Conservation (phyloP, 2,329 filamentous ascomycete species). For the Dactylellina leptospora region DNA sequence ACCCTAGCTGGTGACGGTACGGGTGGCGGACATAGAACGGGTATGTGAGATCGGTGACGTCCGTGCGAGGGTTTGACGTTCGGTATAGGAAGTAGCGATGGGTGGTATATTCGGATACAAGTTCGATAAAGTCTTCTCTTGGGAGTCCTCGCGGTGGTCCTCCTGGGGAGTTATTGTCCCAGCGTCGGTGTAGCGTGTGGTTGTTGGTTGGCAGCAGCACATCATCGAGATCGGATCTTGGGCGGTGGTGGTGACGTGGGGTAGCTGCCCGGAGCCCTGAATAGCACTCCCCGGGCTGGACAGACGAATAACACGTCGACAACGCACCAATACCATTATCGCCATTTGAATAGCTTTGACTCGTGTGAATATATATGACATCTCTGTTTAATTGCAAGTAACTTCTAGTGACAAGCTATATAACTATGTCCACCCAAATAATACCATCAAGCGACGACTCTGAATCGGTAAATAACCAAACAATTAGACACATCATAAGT, state of each 20-base stretch:
- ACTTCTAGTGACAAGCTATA: no score
- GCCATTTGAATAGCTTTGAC: no score
- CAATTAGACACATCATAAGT: neutral
- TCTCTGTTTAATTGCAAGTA: no score
- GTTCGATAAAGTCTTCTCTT: no score
- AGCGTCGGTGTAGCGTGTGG: conserved; percentile 8
- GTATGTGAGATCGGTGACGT: neutral
- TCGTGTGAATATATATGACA: no score
- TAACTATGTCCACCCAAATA: no score
- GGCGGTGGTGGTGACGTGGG: conserved; percentile 26
- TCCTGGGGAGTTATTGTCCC: neutral
- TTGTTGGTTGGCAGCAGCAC: neutral
- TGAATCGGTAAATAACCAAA: neutral
- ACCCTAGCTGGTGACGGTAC: conserved; percentile 26
- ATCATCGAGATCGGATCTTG: conserved; percentile 16
- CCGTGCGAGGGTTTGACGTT: neutral
- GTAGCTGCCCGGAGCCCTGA: conserved; percentile 3
- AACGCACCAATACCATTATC: neutral
- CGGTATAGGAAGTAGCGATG: neutral
- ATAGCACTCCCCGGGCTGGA: neutral
- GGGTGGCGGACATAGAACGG: conserved; percentile 32
- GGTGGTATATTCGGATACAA: neutral
- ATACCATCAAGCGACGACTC: no score
- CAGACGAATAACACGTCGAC: neutral
- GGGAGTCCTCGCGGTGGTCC: neutral